A percentile compares a stretch with the other conserved stretches of the same genome.
Conservation (phyloP, 2,329 filamentous ascomycete species). For the Pseudopyrenochaeta lycopersici region DNA sequence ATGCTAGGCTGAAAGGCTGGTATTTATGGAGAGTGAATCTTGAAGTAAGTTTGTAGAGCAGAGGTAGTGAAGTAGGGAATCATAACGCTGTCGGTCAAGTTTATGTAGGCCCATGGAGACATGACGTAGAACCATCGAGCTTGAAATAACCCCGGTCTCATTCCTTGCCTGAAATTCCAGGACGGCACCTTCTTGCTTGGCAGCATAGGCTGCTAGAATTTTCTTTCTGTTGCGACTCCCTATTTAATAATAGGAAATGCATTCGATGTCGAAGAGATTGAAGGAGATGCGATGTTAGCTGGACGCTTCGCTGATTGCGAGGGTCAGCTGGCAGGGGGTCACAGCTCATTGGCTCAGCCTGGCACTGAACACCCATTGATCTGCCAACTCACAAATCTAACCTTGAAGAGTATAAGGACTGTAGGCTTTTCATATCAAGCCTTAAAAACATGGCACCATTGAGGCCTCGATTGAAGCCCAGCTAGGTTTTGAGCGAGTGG, state of each 20-base stretch:
- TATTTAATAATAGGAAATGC: neutral
- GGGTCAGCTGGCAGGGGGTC: neutral
- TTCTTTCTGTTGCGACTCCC: neutral
- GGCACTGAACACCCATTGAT: neutral
- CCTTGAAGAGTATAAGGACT: conserved; percentile 2
- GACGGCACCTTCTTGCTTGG: conserved; percentile 4
- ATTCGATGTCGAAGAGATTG: neutral
- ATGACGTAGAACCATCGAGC: conserved; percentile 27
- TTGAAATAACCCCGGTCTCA: conserved; percentile 10
- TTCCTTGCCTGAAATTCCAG: conserved; percentile 7
- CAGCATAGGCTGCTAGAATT: neutral
- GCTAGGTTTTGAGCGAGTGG: conserved; percentile 18
- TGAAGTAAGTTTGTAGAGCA: neutral
- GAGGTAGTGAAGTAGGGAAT: conserved; percentile 7
- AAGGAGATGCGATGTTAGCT: neutral
- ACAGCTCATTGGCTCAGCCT: neutral
- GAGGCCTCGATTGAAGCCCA: conserved; percentile 4
- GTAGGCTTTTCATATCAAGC: conserved; percentile 12
- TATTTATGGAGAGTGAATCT: neutral
- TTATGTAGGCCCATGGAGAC: conserved; percentile 19
- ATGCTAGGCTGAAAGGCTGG: conserved; percentile 3
- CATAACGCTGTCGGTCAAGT: conserved; percentile 15
- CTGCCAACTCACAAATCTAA: conserved; percentile 4
- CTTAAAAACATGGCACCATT: conserved; percentile 12
- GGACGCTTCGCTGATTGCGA: neutral